Conservation (phyloP, 805 yeast species). For the Saccharomycopsis fibuligera region DNA sequence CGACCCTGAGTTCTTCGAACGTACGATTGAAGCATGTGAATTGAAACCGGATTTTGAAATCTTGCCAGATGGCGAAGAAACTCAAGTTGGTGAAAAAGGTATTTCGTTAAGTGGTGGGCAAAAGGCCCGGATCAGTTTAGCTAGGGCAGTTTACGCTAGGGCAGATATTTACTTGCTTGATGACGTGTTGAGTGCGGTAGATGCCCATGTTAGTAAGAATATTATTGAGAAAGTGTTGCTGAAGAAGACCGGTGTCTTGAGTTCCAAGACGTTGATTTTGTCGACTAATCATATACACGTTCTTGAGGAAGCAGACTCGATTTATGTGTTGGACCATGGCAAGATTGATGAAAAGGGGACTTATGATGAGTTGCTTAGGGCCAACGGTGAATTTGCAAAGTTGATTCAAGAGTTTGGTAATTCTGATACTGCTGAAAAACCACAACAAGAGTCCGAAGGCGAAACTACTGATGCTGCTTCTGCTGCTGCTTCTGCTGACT, state of each 20-base stretch:
- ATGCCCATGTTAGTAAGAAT: constrained; percentile 59
- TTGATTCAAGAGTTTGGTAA: constrained; percentile 21
- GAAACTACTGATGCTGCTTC: constrained; percentile 27
- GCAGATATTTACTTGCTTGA: constrained; percentile 55
- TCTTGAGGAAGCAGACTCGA: constrained; percentile 50
- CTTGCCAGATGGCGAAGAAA: constrained; percentile 47
- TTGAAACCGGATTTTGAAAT: constrained; percentile 40
- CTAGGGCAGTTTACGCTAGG: constrained; percentile 62
- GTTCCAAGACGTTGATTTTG: constrained; percentile 46
- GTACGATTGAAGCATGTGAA: constrained; percentile 44
- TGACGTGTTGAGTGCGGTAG: constrained; percentile 67
- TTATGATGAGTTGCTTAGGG: constrained; percentile 41
- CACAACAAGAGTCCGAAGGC: constrained; percentile 17
- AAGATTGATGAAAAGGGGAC: constrained; percentile 53
- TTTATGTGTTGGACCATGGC: constrained; percentile 51
- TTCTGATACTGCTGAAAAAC: no score
- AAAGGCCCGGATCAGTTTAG: constrained; percentile 57
- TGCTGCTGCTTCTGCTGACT: constrained; percentile 24
- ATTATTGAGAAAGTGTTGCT: constrained; percentile 45
- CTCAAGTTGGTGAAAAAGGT: constrained; percentile 56
- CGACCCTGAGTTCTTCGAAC: constrained; percentile 36
- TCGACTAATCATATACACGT: constrained; percentile 55
- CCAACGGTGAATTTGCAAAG: constrained; percentile 26
- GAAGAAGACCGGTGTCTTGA: constrained; percentile 41
- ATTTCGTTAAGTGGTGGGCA: constrained; percentile 59